phyloP scores from a whole-genome alignment of 305 asterid genomes.

The Fraxinus sp. region DNA sequence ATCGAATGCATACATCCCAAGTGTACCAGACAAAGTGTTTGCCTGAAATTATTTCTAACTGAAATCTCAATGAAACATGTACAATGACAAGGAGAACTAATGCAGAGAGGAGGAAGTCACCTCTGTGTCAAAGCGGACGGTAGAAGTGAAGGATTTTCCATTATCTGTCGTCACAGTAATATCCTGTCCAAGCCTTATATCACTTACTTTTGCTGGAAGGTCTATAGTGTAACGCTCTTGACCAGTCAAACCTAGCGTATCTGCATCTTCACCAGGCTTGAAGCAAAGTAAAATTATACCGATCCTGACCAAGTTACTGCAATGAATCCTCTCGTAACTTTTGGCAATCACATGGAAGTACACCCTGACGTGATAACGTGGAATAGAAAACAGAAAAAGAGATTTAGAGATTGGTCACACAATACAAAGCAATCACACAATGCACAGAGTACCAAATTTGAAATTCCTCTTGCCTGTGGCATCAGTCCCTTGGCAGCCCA shows the following conservation, averaged over 20 bases:
- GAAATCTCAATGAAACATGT: not conserved
- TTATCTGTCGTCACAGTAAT: conserved; percentile 57
- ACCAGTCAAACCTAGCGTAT: conserved; percentile 70
- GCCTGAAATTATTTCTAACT: not conserved
- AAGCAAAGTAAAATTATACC: conserved; percentile 86
- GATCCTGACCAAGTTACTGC: conserved; percentile 90
- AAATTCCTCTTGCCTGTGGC: conserved; percentile 58
- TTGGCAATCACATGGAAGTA: conserved; percentile 64
- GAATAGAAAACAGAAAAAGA: not conserved
- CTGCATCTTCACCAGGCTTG: conserved; percentile 78
- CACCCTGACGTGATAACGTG: conserved; percentile 49
- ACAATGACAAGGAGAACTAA: not conserved
- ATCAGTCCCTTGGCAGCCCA: conserved; percentile 99
- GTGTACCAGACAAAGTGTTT: not conserved
- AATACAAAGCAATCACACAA: not conserved
- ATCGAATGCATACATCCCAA: not conserved
- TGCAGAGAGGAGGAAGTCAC: conserved; percentile 30
- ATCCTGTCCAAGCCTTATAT: conserved; percentile 81
- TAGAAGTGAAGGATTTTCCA: conserved; percentile 72
- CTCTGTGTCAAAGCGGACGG: conserved; percentile 80
- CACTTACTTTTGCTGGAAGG: conserved; percentile 62
- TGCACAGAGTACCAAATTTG: not conserved
- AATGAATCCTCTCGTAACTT: conserved; percentile 88
- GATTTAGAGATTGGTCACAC: not conserved
- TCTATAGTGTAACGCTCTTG: conserved; percentile 76